Evolutionary conservation across 345 rosid species (phyloP), one percentile per base, ranked within the genome.

Genomic region (Linum trigynum): DNA sequence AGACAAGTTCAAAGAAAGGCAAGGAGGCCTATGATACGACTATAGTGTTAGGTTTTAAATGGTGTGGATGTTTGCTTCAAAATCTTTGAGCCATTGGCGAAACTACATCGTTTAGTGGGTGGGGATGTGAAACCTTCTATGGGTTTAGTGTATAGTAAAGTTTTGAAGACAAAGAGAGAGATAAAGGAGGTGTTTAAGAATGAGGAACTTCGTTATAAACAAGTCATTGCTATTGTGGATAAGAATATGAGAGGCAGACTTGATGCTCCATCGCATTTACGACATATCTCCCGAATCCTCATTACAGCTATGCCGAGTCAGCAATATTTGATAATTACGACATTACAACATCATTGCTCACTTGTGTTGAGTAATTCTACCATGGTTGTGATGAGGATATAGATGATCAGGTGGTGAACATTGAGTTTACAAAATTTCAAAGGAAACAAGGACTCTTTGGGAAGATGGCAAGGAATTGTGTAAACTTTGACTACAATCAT

Each of bases 1-100:
- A 38, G 39, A 32, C 64, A 61, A 61, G 41, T 12, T 15, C 39
- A 12, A 61, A 61, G 11, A 61, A 61, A 38, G 64, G 64, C 3
- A 2, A 61, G 41, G 38, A 38, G 8, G 64, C 40, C 5, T 32
- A 32, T 23, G 41, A 58, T 58, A 11, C 23, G 11, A 32, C 23
- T 9, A 32, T 58, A 7, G 9, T 32, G 16, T 11, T 11, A 7
- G 12, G 9, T 58, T 58, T 58, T 58, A 32, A 11, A 58, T 32
- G 15, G 9, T 11, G 35, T 58, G 23, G 62, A 58, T 11, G 8
- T 58, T 11, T 58, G 62, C 9, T 58, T 58, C 32, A 23, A 23
- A 1, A 23, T 23, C 32, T 23, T 23, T 23, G 32, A 23, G 32
- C 32, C 32, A 23, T 23, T 23, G 32, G 32, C 32, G 32, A 23